phyloP scores from a whole-genome alignment of 2,329 filamentous ascomycete genomes.

The Monosporascus sp. region DNA sequence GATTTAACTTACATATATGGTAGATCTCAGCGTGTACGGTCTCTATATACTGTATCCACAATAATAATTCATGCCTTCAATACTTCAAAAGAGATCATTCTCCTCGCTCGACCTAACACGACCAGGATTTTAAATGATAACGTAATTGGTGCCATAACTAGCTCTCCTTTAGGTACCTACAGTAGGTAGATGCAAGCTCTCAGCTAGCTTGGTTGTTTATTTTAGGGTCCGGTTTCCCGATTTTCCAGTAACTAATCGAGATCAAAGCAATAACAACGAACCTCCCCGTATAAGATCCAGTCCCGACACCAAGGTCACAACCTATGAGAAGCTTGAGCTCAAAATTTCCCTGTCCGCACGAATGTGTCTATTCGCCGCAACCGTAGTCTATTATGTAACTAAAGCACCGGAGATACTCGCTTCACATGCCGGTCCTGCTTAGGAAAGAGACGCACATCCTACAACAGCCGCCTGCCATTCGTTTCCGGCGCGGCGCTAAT shows the following conservation, averaged over 20 bases:
- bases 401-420: background rate
- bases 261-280: background rate
- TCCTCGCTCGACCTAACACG: too few relatives aligned
- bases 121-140: too few relatives aligned
- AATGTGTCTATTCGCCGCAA: too few relatives aligned
- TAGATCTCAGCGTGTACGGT: too few relatives aligned
- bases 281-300: background rate
- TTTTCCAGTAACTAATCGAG: background rate
- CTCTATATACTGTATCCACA: too few relatives aligned
- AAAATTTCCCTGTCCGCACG: too few relatives aligned
- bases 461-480: background rate
- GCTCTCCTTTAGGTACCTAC: background rate
- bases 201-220: background rate
- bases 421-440: background rate
- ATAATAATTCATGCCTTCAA: too few relatives aligned
- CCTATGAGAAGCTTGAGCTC: background rate
- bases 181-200: background rate
- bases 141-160: too few relatives aligned
- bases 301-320: background rate
- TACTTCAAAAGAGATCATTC: too few relatives aligned
- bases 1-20: too few relatives aligned
- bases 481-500: background rate
- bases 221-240: background rate
- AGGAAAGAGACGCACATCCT: background rate
- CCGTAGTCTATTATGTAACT: too few relatives aligned